Evolutionary conservation across 345 rosid genomes (phyloP), one percentile per base, ranked within the genome.

Genomic region (Moringa oleifera): DNA sequence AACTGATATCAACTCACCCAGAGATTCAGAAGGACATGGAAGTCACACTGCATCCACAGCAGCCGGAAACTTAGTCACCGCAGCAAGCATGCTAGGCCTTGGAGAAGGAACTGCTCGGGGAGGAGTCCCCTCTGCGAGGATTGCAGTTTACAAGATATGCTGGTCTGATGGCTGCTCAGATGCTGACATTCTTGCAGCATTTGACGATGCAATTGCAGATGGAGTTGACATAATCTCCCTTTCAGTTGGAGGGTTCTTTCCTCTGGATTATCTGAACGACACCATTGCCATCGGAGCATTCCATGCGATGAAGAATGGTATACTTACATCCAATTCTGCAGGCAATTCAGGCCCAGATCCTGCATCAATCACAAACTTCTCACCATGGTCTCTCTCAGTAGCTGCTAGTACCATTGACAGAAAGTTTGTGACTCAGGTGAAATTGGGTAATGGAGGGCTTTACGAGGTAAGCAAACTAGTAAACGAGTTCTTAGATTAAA

Each of bases 201-300:
- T 72, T 33, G 74, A 68, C 28, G 80, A 73, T 63, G 77, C 77
- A 22, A 77, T 77, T 19, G 70, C 70, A 0, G 81, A 77, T 52
- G 81, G 75, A 0, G 75, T 77, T 0, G 78, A 77, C 23, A 60
- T 69, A 16, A 67, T 77, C 11, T 77, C 81, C 11, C 17, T 77
- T 18, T 70, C 81, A 0, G 0, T 73, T 12, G 77, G 75, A 62
- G 7, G 4, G 0, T 0, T 0, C 2, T 0, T 0, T 41, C 23
- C 61, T 31, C 0, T 0, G 0, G 56, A 55, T 1, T 77, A 77
- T 61, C 73, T 77, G 20, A 0, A 2, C 0, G 65, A 77, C 53
- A 8, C 72, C 0, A 66, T 63, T 0, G 72, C 75, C 0, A 69
- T 77, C 17, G 75, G 75, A 45, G 51, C 75, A 22, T 77, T 69